Evolutionary conservation across 2,329 filamentous ascomycete species (phyloP), one percentile per base, ranked within the genome.

Genomic region (Torrubiellomyces zombiae): DNA sequence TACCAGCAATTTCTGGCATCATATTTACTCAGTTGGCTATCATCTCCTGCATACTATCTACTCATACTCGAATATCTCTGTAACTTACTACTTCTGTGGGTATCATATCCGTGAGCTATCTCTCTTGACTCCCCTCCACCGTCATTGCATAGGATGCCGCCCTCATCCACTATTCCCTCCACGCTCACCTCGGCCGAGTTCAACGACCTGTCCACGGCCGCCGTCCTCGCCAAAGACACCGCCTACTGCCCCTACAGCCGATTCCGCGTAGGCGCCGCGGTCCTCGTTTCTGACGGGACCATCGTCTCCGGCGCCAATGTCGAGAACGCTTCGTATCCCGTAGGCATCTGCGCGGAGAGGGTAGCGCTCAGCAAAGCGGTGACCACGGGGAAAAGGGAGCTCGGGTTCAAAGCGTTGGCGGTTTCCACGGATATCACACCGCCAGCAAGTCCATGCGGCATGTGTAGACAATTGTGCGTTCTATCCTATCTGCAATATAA

Each of bases 201-300:
- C 45, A 47, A 58, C 30, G 56, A 59, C 20, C 66, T 93, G 23
- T 65, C 63, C 26, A 49, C 56, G 29, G 60, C 66, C 43, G 73
- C 75, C 36, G 58, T 67, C 26, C 68, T 68, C 5, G 82, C 85
- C 31, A 91, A 91, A 50, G 60, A 60, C 3, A 64, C 59, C 27
- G 83, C 86, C 18, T 93, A 95, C 56, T 92, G 83, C 67, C 83
- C 80, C 4, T 93, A 94, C 61, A 91, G 81, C 40, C 67, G 75
- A 31, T 98, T 95, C 62, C 79, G 75, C 34, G 89, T 98, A 33
- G 89, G 89, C 33, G 75, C 79, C 24, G 74, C 78, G 17, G 53
- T 95, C 32, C 70, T 95, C 33, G 47, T 47, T 18, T 43, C 50
- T 8, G 51, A 60, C 16, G 66, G 62, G 3, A 34, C 38, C 25